These are phyloP conservation scores for Trametes meyenii DNA, from an alignment of 768 basidiomycete species.

Conservation along the genomic window DNA sequence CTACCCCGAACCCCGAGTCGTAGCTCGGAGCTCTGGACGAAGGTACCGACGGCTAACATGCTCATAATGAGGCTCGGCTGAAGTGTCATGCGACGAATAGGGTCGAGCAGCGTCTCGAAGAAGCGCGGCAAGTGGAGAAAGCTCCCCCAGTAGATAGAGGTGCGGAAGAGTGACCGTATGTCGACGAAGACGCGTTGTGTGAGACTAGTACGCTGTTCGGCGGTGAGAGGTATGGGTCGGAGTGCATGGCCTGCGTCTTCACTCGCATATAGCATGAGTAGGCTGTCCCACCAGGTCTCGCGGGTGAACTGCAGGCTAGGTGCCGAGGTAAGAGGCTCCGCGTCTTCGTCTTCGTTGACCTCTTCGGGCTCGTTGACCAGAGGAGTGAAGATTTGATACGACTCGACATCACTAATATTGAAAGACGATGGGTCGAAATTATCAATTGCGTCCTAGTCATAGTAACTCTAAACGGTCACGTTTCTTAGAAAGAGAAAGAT, in stretches of 20 bases:
- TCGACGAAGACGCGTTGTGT: constrained; percentile 52
- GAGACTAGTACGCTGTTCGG: constrained; percentile 45
- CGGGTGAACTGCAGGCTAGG: constrained; percentile 69
- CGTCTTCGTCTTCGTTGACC: background rate
- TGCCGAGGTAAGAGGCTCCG: constrained; percentile 35
- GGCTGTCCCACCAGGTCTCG: constrained; percentile 79
- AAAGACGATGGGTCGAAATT: background rate
- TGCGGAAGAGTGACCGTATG: constrained; percentile 62
- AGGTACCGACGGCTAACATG: constrained; percentile 63
- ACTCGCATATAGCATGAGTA: constrained; percentile 53
- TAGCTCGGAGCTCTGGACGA: constrained; percentile 69
- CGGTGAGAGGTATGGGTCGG: background rate
- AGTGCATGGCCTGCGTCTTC: background rate
- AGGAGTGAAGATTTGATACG: background rate
- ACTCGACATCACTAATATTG: background rate
- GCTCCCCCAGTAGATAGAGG: constrained; percentile 70
- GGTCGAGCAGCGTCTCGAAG: constrained; percentile 58
- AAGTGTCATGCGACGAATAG: constrained; percentile 51
- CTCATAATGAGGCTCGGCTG: constrained; percentile 70
- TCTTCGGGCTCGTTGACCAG: background rate
- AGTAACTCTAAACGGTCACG: background rate
- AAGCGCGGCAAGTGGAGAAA: constrained; percentile 74
- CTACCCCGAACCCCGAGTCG: constrained; percentile 48
- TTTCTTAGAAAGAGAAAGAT: background rate
- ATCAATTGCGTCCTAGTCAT: background rate